Evolutionary conservation across 768 basidiomycete species (phyloP).

Genomic region (Filobasidium floriforme): DNA sequence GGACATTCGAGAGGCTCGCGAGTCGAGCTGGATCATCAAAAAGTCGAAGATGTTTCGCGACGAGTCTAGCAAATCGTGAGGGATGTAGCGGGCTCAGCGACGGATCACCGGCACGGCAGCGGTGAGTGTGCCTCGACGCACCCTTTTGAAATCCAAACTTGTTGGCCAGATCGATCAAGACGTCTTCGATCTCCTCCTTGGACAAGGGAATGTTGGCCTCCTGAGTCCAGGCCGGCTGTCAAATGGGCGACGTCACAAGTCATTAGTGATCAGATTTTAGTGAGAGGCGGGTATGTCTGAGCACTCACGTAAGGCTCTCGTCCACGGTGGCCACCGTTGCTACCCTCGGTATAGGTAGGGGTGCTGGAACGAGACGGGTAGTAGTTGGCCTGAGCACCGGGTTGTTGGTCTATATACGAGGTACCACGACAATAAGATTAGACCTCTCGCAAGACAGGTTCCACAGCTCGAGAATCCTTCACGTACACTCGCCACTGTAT

Average conservation of each 20-base stretch:
- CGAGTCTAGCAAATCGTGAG: constrained; percentile 31
- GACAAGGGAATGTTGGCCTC: constrained; percentile 93
- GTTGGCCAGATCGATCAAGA: constrained; percentile 91
- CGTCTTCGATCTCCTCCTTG: constrained; percentile 98
- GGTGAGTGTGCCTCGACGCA: constrained; percentile 39
- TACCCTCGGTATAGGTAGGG: constrained; percentile 63
- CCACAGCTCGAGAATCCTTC: background rate
- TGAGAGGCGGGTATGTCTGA: too few species aligned
- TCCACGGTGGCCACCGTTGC: constrained; percentile 49
- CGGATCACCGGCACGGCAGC: background rate
- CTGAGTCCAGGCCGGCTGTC: constrained; percentile 74
- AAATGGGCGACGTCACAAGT: too few species aligned
- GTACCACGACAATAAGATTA: constrained; percentile 25
- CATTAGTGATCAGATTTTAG: background rate
- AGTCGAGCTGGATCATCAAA: constrained; percentile 93
- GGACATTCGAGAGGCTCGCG: constrained; percentile 91
- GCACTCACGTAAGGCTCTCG: constrained; percentile 64
- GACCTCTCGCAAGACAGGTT: background rate
- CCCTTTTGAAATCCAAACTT: constrained; percentile 99
- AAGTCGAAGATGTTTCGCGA: constrained; percentile 71
- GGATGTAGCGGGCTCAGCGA: background rate
- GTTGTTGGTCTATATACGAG: constrained; percentile 30
- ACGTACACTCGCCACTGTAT: constrained; percentile 15
- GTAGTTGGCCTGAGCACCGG: constrained; percentile 30
- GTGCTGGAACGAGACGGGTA: constrained; percentile 64